phyloP scores from a whole-genome alignment of 2,329 filamentous ascomycete genomes.

The Scopulariopsis brevicaulis region DNA sequence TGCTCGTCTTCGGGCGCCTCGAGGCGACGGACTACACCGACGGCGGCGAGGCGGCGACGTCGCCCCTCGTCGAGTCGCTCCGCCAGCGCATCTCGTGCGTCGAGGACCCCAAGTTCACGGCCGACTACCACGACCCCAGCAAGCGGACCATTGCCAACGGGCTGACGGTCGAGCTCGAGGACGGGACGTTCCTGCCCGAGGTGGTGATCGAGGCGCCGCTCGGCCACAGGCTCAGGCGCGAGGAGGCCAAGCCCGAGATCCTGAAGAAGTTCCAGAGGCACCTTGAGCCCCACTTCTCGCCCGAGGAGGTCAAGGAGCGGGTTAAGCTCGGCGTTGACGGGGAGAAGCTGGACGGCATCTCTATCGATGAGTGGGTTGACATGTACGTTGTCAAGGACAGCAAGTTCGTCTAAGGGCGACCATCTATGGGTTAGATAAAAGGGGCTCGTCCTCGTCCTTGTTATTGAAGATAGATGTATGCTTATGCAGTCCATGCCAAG shows the following conservation, averaged over 20 bases:
- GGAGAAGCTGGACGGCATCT: conserved; percentile 64
- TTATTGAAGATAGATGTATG: neutral
- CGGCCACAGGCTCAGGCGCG: conserved; percentile 79
- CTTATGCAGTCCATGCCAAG: no score
- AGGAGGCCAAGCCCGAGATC: conserved; percentile 97
- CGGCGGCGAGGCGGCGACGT: conserved; percentile 83
- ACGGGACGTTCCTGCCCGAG: conserved; percentile 85
- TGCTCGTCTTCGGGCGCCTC: conserved; percentile 91
- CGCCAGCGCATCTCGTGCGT: conserved; percentile 92
- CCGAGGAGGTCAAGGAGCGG: conserved; percentile 67
- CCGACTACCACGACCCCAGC: conserved; percentile 87
- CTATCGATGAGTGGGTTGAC: conserved; percentile 90
- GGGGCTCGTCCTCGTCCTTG: neutral
- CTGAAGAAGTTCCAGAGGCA: conserved; percentile 93
- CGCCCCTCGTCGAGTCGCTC: conserved; percentile 78
- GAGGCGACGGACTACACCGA: conserved; percentile 91
- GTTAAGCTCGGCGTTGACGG: conserved; percentile 68
- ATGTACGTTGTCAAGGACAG: conserved; percentile 57
- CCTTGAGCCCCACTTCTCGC: conserved; percentile 69
- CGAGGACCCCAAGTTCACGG: conserved; percentile 89
- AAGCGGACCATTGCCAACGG: conserved; percentile 97
- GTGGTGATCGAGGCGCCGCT: conserved; percentile 88
- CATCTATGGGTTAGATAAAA: neutral
- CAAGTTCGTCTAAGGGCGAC: conserved; percentile 29
- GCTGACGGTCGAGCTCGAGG: conserved; percentile 86